These are phyloP conservation scores for Fusarium mundagurra DNA, from an alignment of 2,329 filamentous ascomycete species.

Conservation along the genomic window DNA sequence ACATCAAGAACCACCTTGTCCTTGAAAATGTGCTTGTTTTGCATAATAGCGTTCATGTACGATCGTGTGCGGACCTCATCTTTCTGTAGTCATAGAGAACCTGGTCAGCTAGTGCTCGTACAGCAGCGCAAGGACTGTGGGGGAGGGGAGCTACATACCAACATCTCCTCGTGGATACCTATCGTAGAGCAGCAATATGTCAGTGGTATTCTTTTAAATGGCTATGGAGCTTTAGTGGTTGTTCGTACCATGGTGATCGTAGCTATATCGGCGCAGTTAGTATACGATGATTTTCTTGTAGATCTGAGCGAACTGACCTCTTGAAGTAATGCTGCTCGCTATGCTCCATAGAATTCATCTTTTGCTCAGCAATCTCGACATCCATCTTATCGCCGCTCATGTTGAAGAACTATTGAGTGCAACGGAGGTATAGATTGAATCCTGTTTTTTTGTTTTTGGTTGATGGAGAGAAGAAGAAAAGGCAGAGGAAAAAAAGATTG, in stretches of 20 bases:
- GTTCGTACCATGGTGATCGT: conserved; percentile 91
- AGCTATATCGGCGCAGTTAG: conserved; percentile 67
- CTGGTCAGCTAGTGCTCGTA: conserved; percentile 34
- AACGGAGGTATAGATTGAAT: neutral
- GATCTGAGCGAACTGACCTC: conserved; percentile 67
- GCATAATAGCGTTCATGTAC: conserved; percentile 97
- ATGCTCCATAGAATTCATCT: conserved; percentile 81
- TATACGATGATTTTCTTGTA: conserved; percentile 26
- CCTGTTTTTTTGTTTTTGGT: neutral
- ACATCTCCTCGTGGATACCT: conserved; percentile 98
- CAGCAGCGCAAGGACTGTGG: conserved; percentile 18
- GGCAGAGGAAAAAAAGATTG: conserved; percentile 9
- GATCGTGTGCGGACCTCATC: conserved; percentile 97
- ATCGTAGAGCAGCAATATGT: conserved; percentile 48
- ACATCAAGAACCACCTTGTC: conserved; percentile 89
- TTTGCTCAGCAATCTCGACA: conserved; percentile 67
- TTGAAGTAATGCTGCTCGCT: conserved; percentile 99
- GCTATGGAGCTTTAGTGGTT: conserved; percentile 17
- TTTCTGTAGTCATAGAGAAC: conserved; percentile 69
- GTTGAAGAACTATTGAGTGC: conserved; percentile 27
- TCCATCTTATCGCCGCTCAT: conserved; percentile 67
- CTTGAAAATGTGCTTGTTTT: conserved; percentile 95
- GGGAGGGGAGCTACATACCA: conserved; percentile 70
- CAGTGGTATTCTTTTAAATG: conserved; percentile 11
- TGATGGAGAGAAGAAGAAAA: conserved; percentile 9